Conservation (phyloP, 2,329 filamentous ascomycete species). For the Aspergillus pseudotamarii region DNA sequence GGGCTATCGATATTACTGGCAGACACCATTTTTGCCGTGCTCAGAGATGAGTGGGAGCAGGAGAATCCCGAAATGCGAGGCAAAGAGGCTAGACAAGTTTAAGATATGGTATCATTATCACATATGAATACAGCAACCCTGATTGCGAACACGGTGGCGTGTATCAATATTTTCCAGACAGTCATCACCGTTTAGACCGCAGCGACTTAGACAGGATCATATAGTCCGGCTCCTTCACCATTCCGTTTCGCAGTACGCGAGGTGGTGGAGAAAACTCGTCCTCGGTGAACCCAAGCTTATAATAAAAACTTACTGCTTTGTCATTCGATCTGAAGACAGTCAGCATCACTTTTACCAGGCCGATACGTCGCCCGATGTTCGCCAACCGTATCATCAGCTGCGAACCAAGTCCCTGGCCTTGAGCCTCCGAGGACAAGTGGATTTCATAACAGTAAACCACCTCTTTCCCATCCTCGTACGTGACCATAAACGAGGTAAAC, state of each 20-base stretch:
- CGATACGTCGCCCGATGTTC: conserved; percentile 48
- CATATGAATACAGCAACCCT: conserved; percentile 2
- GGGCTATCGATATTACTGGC: conserved; percentile 84
- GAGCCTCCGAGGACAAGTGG: conserved; percentile 51
- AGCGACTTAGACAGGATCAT: conserved; percentile 55
- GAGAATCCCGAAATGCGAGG: conserved; percentile 88
- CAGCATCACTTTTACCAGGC: conserved; percentile 61
- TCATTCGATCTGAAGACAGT: conserved; percentile 60
- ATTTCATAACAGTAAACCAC: conserved; percentile 69
- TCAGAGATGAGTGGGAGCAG: conserved; percentile 92
- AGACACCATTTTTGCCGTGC: conserved; percentile 82
- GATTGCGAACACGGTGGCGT: not conserved
- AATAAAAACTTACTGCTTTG: conserved; percentile 53
- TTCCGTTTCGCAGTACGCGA: conserved; percentile 52
- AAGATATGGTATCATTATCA: conserved; percentile 32
- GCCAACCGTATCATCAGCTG: conserved; percentile 55
- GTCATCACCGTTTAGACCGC: conserved; percentile 10
- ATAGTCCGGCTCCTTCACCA: conserved; percentile 54
- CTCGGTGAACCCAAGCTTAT: conserved; percentile 52
- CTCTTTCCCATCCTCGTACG: conserved; percentile 56
- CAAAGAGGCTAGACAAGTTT: conserved; percentile 85
- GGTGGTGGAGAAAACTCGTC: conserved; percentile 58
- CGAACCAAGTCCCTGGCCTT: conserved; percentile 55
- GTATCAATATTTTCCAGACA: not conserved
- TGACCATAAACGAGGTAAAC: conserved; percentile 60